Percentiles rank a stretch among this genome's conserved stretches.
Conservation (phyloP, 257 asterid genomes). For the Verbascum thapsus region DNA sequence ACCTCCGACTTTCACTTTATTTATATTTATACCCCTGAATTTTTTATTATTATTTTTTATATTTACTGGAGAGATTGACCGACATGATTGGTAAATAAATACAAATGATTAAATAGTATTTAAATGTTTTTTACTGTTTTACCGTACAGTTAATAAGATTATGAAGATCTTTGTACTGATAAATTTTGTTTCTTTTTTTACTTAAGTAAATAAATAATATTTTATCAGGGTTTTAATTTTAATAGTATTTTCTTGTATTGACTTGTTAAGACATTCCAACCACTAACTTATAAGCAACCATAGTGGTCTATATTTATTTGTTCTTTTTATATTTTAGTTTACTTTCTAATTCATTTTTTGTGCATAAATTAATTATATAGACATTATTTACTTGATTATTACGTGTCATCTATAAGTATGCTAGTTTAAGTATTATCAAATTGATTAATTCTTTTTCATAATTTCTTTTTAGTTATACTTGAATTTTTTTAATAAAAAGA, state of each 20-base stretch:
- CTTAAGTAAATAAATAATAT: background rate
- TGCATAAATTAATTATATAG: background rate
- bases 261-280: conserved; percentile 48
- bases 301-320: conserved; percentile 23
- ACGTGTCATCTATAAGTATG: no score
- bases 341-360: background rate
- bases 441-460: background rate
- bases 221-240: conserved; percentile 7
- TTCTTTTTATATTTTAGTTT: background rate
- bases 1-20: conserved; percentile 26
- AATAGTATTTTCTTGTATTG: conserved; percentile 30
- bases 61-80: conserved; percentile 32
- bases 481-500: background rate
- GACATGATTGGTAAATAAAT: conserved; percentile 32
- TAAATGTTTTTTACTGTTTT: conserved; percentile 15
- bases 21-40: conserved; percentile 15
- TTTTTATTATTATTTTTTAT: background rate
- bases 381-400: background rate
- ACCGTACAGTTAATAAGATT: conserved; percentile 12
- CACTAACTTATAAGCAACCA: conserved; percentile 37
- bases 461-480: background rate
- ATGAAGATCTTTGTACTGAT: conserved; percentile 24
- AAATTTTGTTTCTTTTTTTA: conserved; percentile 15
- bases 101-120: background rate
- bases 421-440: no score